These are phyloP conservation scores for Bipolaris sorokiniana DNA, from an alignment of 2,329 filamentous ascomycete species.

Conservation along the genomic window DNA sequence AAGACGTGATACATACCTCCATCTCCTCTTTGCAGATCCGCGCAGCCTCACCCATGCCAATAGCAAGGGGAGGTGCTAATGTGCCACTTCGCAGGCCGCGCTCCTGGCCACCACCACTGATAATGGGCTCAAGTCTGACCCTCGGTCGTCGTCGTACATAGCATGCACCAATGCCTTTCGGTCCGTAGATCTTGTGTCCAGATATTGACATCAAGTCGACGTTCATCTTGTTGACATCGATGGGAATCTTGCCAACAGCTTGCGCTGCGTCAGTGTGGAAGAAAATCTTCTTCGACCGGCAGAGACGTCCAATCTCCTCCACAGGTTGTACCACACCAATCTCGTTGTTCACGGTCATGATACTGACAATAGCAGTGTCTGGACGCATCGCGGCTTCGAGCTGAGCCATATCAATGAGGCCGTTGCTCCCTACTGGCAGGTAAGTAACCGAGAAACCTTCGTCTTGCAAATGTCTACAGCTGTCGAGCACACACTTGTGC, in stretches of 20 bases:
- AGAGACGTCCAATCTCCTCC: conserved; percentile 90
- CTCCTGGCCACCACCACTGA: conserved; percentile 95
- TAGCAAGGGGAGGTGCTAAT: conserved; percentile 83
- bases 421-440: conserved; percentile 84
- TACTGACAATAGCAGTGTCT: conserved; percentile 89
- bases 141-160: conserved; percentile 91
- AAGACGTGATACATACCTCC: conserved; percentile 67
- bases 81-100: conserved; percentile 93
- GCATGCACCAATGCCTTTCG: conserved; percentile 95
- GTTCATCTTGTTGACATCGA: conserved; percentile 98
- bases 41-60: conserved; percentile 95
- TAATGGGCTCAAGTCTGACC: conserved; percentile 93
- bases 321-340: conserved; percentile 98
- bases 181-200: conserved; percentile 97
- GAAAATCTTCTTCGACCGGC: conserved; percentile 89
- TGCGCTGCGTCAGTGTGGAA: conserved; percentile 98
- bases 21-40: conserved; percentile 90
- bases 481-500: conserved; percentile 98
- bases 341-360: conserved; percentile 99
- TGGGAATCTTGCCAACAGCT: conserved; percentile 96
- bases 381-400: conserved; percentile 88
- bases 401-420: conserved; percentile 82
- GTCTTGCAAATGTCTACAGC: conserved; percentile 93
- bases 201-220: conserved; percentile 99
- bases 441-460: conserved; percentile 98